These are phyloP conservation scores for Dendrobium huoshanense DNA, from an alignment of 106 monocot species.

Conservation along the genomic window DNA sequence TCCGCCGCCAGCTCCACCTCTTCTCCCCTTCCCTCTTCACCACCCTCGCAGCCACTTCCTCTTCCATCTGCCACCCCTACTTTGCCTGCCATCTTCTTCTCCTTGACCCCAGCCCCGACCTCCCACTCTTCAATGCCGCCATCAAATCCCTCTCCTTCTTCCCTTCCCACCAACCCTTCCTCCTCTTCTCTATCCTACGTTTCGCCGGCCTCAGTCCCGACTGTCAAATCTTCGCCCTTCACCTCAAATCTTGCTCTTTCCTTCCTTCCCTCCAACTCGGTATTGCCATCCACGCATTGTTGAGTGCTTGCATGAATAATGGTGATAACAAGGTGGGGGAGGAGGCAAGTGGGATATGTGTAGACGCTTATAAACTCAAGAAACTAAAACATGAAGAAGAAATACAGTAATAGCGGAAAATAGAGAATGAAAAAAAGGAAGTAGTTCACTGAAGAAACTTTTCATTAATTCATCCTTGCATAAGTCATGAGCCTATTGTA, in stretches of 20 bases:
- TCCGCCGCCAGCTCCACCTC: constrained; percentile 15
- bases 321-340: background rate
- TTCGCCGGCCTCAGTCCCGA: background rate
- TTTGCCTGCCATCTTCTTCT: constrained; percentile 2
- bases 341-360: background rate
- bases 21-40: constrained; percentile 6
- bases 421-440: too few species aligned
- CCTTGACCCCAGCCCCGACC: background rate
- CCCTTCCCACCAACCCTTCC: constrained; percentile 1
- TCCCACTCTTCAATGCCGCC: constrained; percentile 15
- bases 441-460: too few species aligned
- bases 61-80: background rate
- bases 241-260: constrained; percentile 10
- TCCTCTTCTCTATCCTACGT: constrained; percentile 14
- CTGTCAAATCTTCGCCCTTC: constrained; percentile 13
- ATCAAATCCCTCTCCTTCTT: constrained; percentile 11
- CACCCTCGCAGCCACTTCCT: constrained; percentile 6
- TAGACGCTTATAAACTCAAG: too few species aligned
- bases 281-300: constrained; percentile 16
- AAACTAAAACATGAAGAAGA: too few species aligned
- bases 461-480: too few species aligned
- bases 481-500: too few species aligned
- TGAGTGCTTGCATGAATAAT: constrained; percentile 29
- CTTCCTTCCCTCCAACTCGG: constrained; percentile 6
- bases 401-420: too few species aligned